A percentile compares a stretch with the other conserved stretches of the same genome.
Conservation (phyloP, 768 basidiomycete species). For the Boletus reticulatus region DNA sequence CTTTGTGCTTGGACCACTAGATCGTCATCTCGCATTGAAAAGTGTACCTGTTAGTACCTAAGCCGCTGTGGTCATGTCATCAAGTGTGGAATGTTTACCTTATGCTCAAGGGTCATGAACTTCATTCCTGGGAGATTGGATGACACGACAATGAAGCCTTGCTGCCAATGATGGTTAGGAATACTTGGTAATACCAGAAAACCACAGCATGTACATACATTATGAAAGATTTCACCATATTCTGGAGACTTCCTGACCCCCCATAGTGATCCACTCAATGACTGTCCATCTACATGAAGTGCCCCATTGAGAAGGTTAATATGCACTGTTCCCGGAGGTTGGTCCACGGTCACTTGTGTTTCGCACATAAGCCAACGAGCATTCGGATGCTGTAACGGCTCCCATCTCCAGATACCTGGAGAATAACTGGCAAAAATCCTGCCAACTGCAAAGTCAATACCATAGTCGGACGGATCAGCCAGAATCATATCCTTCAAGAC, state of each 20-base stretch:
- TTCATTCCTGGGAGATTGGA: not conserved
- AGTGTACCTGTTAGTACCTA: constrained; percentile 11
- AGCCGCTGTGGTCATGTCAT: not conserved
- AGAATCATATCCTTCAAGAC: not conserved
- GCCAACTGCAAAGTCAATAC: constrained; percentile 13
- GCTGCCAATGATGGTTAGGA: not conserved
- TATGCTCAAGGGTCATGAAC: not conserved
- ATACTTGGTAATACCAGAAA: not conserved
- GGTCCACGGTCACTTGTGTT: not conserved
- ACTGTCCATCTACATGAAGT: constrained; percentile 18
- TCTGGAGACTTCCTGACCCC: not conserved
- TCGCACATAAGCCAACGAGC: constrained; percentile 13
- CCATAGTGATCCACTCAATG: constrained; percentile 6
- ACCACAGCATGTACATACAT: not conserved
- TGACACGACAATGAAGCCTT: not conserved
- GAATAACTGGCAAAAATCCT: constrained; percentile 6
- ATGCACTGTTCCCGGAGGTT: not conserved
- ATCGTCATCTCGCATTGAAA: not conserved
- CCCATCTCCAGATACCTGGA: constrained; percentile 10
- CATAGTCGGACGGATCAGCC: not conserved
- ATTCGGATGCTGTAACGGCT: not conserved
- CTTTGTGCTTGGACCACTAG: constrained; percentile 8
- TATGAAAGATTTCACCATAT: not conserved
- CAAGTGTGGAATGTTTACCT: not conserved
- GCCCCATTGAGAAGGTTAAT: constrained; percentile 18